These are phyloP conservation scores for Podaxis sp. DNA, from an alignment of 768 basidiomycete genomes.

Conservation along the genomic window DNA sequence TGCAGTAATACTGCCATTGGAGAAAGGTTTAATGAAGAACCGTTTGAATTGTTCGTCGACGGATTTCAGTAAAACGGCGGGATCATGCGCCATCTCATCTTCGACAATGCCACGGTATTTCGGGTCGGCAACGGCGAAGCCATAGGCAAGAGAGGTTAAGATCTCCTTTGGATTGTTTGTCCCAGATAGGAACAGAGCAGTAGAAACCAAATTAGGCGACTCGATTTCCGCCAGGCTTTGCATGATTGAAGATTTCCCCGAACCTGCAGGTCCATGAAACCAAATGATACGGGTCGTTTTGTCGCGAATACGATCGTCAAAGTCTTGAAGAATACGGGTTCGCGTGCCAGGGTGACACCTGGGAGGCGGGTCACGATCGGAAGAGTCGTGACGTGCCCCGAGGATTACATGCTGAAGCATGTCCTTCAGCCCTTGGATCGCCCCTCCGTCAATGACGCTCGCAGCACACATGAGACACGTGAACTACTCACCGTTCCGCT, in stretches of 20 bases:
- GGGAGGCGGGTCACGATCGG: background rate
- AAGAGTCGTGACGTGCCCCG: background rate
- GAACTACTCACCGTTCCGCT: background rate
- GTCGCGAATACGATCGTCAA: background rate
- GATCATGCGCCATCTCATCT: background rate
- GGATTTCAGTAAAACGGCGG: background rate
- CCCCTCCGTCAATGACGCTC: conserved; percentile 34
- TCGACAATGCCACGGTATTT: background rate
- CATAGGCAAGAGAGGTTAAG: background rate
- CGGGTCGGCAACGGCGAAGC: background rate
- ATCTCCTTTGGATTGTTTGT: background rate
- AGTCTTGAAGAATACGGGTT: background rate
- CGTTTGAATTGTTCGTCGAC: background rate
- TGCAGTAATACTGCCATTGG: background rate
- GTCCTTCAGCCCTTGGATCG: background rate
- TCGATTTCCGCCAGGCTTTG: background rate
- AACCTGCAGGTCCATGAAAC: background rate
- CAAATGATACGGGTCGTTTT: background rate
- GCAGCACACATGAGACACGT: background rate
- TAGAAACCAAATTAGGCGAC: background rate
- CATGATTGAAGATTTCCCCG: background rate
- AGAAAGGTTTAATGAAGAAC: background rate
- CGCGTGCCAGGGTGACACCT: background rate
- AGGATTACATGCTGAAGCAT: background rate
- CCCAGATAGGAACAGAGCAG: background rate